Conservation (phyloP, 306 rosid genomes). For the Senna tora region DNA sequence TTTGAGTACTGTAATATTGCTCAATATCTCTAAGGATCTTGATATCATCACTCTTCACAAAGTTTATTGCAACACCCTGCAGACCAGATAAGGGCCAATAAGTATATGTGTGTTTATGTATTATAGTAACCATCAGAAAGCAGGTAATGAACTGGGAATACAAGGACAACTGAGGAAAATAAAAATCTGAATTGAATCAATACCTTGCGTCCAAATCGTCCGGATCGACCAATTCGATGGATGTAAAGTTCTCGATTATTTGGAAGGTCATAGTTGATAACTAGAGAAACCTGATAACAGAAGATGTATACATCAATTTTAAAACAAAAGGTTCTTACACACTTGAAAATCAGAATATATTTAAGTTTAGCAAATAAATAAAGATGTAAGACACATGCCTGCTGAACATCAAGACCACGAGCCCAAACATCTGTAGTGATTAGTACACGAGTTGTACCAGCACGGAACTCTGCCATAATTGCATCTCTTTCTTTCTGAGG, state of each 20-base stretch:
- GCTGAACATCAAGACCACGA: constrained; percentile 97
- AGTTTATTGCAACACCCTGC: constrained; percentile 99
- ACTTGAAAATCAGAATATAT: background rate
- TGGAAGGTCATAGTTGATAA: constrained; percentile 95
- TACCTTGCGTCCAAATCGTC: constrained; percentile 99
- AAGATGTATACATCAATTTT: constrained; percentile 21
- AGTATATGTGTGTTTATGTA: background rate
- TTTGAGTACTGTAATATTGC: constrained; percentile 97
- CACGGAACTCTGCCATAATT: constrained; percentile 89
- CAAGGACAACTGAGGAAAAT: background rate
- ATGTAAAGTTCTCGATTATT: constrained; percentile 98
- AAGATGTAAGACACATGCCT: constrained; percentile 57
- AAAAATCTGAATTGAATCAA: constrained; percentile 14
- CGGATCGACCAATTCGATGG: constrained; percentile 97
- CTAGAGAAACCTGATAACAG: constrained; percentile 77
- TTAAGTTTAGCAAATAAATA: background rate
- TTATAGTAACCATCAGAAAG: background rate
- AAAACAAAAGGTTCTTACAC: background rate
- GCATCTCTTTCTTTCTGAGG: constrained; percentile 98
- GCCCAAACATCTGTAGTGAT: constrained; percentile 99
- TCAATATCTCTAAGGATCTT: constrained; percentile 95
- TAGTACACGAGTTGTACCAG: constrained; percentile 90
- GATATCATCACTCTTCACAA: constrained; percentile 94
- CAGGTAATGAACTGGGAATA: background rate
- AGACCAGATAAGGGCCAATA: constrained; percentile 27